Base-by-base conservation (phyloP, 139 green algal species). In the Asterochloris erici region DNA sequence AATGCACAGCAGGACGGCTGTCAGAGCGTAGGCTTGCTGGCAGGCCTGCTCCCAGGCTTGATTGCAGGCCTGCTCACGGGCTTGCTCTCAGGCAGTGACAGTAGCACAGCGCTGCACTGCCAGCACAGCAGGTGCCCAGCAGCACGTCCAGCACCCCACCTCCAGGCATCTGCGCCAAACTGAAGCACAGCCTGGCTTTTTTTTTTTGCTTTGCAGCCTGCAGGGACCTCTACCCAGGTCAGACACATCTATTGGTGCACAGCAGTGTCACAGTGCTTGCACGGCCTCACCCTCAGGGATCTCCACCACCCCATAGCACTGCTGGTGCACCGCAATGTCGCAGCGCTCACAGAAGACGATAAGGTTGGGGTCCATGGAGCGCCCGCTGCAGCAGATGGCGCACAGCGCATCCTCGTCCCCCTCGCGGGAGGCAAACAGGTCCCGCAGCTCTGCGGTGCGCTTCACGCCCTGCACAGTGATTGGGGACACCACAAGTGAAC, bases 281-380 rank as follows among this genome's bases (percentile, higher is more conserved):
- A 71, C 21, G 10, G 21, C 11, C 79, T 28, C 63, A 84, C 87
- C 89, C 28, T 86, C 81, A 12, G 93, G 92, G 28, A 96, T 89
- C 77, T 87, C 83, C 21, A 61, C n/a, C 13, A 98, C 82, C 38
- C 89, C 89, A 86, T 97, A 97, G 89, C 94, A 98, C 19, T 77
- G 64, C 89, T 98, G 95, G 89, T 98, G 95, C 82, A 98, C 95
- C 0, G 91, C 90, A 60, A 98, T 77, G 79, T 98, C 94, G 84
- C 95, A 98, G 71, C 93, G 93, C 86, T 98, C 95, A 84, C 95
- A 98, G 79, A 96, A 97, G 47, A 98, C 84, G 63, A 98, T 98
- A 69, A 93, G 71, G 81, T 98, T 98, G 78, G 91, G 90, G 14
- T 90, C 78, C 54, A 90, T 88, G 28, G 85, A 94, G 26, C 87